Conservation (phyloP, 768 basidiomycete species). For the Crepidotus variabilis region DNA sequence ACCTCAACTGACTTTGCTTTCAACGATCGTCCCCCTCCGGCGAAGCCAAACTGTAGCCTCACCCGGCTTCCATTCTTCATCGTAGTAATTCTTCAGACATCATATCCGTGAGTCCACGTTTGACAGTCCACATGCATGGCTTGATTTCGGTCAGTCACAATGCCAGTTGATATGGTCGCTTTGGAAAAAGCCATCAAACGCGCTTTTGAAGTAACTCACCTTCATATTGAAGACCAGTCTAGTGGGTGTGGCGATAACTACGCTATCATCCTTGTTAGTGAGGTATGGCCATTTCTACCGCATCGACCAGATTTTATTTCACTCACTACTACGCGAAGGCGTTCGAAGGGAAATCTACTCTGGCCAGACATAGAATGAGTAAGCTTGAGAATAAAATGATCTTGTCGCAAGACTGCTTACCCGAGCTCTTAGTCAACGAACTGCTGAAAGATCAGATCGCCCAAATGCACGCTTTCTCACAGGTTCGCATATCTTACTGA, state of each 20-base stretch:
- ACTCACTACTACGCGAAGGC: slow-evolving; percentile 34
- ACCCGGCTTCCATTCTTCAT: not conserved
- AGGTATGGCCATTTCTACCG: slow-evolving; percentile 36
- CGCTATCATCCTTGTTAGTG: slow-evolving; percentile 71
- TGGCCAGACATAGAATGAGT: slow-evolving; percentile 74
- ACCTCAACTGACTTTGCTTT: not conserved
- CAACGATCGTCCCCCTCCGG: not conserved
- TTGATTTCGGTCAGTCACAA: slow-evolving; percentile 19
- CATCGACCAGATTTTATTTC: not conserved
- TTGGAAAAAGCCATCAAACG: slow-evolving; percentile 62
- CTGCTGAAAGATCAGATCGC: slow-evolving; percentile 70
- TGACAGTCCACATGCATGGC: not conserved
- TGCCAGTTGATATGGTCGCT: slow-evolving; percentile 57
- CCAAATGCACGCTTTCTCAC: slow-evolving; percentile 85
- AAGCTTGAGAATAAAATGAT: slow-evolving; percentile 19
- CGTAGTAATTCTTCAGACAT: not conserved
- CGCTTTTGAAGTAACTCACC: slow-evolving; percentile 60
- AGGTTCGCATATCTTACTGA: slow-evolving; percentile 41
- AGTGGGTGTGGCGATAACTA: slow-evolving; percentile 83
- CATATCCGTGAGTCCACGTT: not conserved
- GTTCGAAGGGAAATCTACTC: slow-evolving; percentile 78
- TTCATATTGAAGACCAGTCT: slow-evolving; percentile 75
- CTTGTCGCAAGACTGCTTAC: slow-evolving; percentile 1
- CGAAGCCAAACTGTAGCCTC: not conserved
- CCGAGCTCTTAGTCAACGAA: slow-evolving; percentile 59